phyloP scores from a whole-genome alignment of 164 flowering plant species.

The Nymphaea colorata region DNA sequence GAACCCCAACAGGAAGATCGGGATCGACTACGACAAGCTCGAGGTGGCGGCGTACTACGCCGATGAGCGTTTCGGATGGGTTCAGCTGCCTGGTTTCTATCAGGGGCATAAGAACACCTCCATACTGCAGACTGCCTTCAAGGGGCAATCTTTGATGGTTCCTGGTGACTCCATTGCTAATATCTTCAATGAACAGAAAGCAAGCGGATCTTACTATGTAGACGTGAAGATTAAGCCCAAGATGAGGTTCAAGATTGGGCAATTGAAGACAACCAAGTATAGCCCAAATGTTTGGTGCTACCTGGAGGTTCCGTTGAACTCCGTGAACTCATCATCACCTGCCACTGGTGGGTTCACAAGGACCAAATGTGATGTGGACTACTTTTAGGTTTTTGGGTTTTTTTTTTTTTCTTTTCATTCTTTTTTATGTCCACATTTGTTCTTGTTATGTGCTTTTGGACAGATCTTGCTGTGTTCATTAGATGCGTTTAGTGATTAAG shows the following conservation, averaged over 20 bases:
- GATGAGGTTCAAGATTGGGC: constrained; percentile 40
- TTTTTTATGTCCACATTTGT: background rate
- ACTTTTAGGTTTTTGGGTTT: background rate
- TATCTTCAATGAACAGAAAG: constrained; percentile 12
- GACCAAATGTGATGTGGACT: constrained; percentile 10
- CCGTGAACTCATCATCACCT: constrained; percentile 3
- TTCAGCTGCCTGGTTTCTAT: constrained; percentile 16
- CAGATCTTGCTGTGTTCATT: background rate
- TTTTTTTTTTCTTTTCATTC: background rate
- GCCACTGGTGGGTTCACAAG: constrained; percentile 4
- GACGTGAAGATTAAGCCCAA: constrained; percentile 37
- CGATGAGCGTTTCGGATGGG: constrained; percentile 8
- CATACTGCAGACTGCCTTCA: constrained; percentile 8
- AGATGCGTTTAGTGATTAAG: too few species aligned
- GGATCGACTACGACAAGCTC: constrained; percentile 24
- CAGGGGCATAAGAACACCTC: constrained; percentile 31
- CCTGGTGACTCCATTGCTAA: background rate
- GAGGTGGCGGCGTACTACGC: constrained; percentile 21
- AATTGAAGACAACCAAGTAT: constrained; percentile 9
- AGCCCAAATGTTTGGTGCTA: constrained; percentile 21
- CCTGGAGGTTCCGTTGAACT: constrained; percentile 14
- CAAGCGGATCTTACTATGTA: constrained; percentile 27
- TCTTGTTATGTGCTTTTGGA: background rate
- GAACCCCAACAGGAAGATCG: constrained; percentile 28
- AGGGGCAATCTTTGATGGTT: constrained; percentile 6